phyloP scores from a whole-genome alignment of 371 early-diverging fungal genomes.

The Zychaea mexicana region DNA sequence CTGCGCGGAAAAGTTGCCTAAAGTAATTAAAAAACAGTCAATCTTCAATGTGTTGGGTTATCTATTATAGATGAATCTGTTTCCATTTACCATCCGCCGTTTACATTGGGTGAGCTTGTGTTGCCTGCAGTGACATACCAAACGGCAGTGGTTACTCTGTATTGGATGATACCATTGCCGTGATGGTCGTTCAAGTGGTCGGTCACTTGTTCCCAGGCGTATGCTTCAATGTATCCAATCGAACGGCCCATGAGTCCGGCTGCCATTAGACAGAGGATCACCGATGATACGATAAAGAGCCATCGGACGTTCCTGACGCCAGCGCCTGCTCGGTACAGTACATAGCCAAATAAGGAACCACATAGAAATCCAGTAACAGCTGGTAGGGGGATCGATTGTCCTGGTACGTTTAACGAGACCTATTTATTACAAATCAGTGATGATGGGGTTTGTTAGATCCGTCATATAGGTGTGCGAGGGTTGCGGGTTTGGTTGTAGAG shows the following conservation, averaged over 20 bases:
- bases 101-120: constrained; percentile 21
- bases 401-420: constrained; percentile 68
- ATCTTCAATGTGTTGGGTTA: neutral
- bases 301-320: constrained; percentile 65
- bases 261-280: constrained; percentile 74
- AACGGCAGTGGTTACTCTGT: constrained; percentile 34
- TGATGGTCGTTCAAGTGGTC: constrained; percentile 41
- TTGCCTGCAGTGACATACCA: constrained; percentile 47
- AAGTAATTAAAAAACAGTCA: neutral
- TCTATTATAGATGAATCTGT: neutral
- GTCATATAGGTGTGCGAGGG: too few relatives aligned
- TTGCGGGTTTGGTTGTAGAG: too few relatives aligned
- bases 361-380: constrained; percentile 70
- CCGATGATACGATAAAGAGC: constrained; percentile 77
- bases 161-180: constrained; percentile 36
- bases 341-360: constrained; percentile 66
- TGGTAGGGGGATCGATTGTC: constrained; percentile 77
- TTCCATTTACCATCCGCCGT: constrained; percentile 36
- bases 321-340: constrained; percentile 75
- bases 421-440: constrained; percentile 56
- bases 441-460: too few relatives aligned
- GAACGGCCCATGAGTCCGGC: constrained; percentile 70
- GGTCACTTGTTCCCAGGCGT: constrained; percentile 54
- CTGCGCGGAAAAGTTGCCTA: constrained; percentile 69
- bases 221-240: constrained; percentile 61